These are phyloP conservation scores for California macrophylla DNA, from an alignment of 441 rosid genomes.

Conservation along the genomic window DNA sequence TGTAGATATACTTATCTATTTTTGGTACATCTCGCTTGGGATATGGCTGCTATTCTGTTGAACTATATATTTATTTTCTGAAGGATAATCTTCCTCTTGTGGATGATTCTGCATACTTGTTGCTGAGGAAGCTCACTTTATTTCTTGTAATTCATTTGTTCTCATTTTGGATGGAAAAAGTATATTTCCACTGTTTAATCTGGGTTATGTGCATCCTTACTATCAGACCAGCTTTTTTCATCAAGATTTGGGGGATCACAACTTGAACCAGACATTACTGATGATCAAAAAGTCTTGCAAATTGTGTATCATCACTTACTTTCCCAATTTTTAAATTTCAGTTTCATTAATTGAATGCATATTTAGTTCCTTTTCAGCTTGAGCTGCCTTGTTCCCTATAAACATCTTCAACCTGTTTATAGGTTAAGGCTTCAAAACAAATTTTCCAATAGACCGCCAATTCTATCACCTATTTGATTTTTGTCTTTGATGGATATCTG, in stretches of 20 bases:
- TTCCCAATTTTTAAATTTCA: background rate
- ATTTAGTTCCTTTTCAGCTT: background rate
- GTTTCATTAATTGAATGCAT: too few relatives aligned
- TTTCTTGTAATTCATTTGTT: too few relatives aligned
- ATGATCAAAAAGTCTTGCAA: background rate
- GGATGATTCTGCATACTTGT: background rate
- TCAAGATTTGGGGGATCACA: too few relatives aligned
- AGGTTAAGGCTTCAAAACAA: background rate
- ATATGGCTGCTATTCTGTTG: background rate
- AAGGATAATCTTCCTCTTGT: background rate
- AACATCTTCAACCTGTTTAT: background rate
- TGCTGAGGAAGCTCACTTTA: too few relatives aligned
- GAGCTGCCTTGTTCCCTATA: background rate
- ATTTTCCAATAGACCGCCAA: background rate
- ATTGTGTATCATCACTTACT: background rate
- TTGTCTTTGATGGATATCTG: background rate
- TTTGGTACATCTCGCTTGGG: background rate
- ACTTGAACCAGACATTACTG: background rate
- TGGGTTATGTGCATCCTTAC: too few relatives aligned
- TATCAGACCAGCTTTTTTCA: too few relatives aligned
- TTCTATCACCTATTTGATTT: background rate
- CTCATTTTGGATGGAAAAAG: too few relatives aligned
- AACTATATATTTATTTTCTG: background rate
- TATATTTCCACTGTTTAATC: too few relatives aligned
- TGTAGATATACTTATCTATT: too few relatives aligned